A percentile compares a stretch with the other conserved stretches of the same genome.
Conservation (phyloP, 345 rosid species). For the Dovyalis caffra region DNA sequence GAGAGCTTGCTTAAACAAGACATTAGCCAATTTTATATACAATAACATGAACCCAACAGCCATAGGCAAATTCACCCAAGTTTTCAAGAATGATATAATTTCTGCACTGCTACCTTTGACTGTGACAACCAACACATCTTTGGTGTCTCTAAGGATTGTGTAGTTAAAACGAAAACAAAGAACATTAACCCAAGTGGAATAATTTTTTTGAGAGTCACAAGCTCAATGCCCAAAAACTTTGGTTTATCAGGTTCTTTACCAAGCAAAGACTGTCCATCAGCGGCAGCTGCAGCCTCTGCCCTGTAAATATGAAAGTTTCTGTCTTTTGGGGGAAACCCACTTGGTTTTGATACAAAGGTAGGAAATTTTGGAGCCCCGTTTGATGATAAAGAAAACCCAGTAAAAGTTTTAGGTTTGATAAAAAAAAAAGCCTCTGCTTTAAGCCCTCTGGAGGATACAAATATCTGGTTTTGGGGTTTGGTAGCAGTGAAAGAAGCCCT, state of each 20-base stretch:
- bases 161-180: slow-evolving; percentile 89
- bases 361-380: slow-evolving; percentile 40
- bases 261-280: slow-evolving; percentile 46
- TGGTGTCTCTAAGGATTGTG: slow-evolving; percentile 96
- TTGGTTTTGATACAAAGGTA: slow-evolving; percentile 43
- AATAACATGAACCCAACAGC: slow-evolving; percentile 95
- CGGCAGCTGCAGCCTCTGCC: slow-evolving; percentile 84
- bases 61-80: slow-evolving; percentile 99
- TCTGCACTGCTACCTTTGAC: slow-evolving; percentile 96
- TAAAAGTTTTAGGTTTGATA: slow-evolving; percentile 41
- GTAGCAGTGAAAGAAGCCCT: slow-evolving; percentile 71
- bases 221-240: slow-evolving; percentile 69
- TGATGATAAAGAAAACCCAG: slow-evolving; percentile 63
- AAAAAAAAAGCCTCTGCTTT: slow-evolving; percentile 68
- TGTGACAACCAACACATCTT: slow-evolving; percentile 95
- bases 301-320: slow-evolving; percentile 61
- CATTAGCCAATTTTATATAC: slow-evolving; percentile 73
- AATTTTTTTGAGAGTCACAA: slow-evolving; percentile 72
- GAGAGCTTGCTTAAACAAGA: slow-evolving; percentile 77
- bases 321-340: slow-evolving; percentile 39
- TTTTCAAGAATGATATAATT: slow-evolving; percentile 92
- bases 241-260: slow-evolving; percentile 47
- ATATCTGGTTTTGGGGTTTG: slow-evolving; percentile 47
- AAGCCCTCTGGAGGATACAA: slow-evolving; percentile 62
- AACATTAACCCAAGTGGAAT: slow-evolving; percentile 91